Evolutionary conservation across 2,329 filamentous ascomycete species (phyloP), one percentile per base, ranked within the genome.

Genomic region (Botryosphaeria dothidea): DNA sequence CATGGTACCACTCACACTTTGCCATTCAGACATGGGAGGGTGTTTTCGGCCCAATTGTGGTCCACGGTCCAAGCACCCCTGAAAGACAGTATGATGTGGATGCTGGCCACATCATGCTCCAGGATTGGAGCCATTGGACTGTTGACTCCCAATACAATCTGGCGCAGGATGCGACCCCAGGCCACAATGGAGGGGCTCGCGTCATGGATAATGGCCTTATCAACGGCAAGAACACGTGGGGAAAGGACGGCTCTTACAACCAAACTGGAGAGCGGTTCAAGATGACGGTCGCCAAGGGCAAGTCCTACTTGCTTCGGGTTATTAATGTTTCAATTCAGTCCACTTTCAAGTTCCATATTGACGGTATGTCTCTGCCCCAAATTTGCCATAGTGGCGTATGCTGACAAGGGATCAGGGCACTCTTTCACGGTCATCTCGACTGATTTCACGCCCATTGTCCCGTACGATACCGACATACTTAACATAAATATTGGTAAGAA

Each of bases 241-340:
- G 76, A 81, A 71, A 69, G 23, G 78, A 76, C 21, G 74, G 71
- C 31, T 73, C 78, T 57, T 79, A n/a, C 31, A 65, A 65, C 25
- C 54, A 61, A 21, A 65, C 63, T 4, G 76, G 75, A 49, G 69
- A 67, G 19, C 77, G 78, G 62, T 71, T 70, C 54, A 73, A 71
- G 62, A 75, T 77, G 66, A 74, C 67, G 2, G 75, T 78, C 3
- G 69, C 66, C 9, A 84, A 79, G 15, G 83, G 84, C 64, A 84
- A 81, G 73, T 82, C 77, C 4, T 85, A 90, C 72, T 83, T 85
- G 13, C 79, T 86, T 13, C 82, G 87, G 0, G 78, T 90, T 61
- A 82, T 89, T 71, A 90, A 89, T 74, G 74, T 82, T 3, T 71
- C 73, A 2, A 74, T 75, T 17, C 74, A 77, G 45, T 76, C 78